Base-by-base conservation (phyloP, 371 early-diverging fungal genomes). In the Capillidium heterosporum region DNA sequence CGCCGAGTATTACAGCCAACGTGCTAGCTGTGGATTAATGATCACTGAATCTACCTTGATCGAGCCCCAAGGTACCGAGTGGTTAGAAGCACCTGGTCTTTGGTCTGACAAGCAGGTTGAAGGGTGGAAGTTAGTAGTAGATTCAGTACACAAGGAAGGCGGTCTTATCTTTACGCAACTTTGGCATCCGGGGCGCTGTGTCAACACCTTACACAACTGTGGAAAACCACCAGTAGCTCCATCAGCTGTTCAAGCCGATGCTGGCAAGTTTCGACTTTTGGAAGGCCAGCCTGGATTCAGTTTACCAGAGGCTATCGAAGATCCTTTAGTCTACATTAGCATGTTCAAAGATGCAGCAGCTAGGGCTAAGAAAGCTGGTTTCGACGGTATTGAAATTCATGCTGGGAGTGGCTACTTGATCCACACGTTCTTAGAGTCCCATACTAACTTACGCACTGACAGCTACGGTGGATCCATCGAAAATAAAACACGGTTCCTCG, bases 381-480 rank as follows among this genome's bases (percentile, higher is more conserved):
- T n/a, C n/a, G n/a, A n/a, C n/a, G n/a, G n/a, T n/a, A n/a, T n/a
- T n/a, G n/a, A n/a, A n/a, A n/a, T n/a, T n/a, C n/a, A n/a, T n/a
- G n/a, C n/a, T n/a, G n/a, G n/a, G n/a, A n/a, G n/a, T n/a, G n/a
- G n/a, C n/a, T n/a, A n/a, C n/a, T n/a, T n/a, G n/a, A n/a, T n/a
- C n/a, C 67, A 75, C 48, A 72, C 75, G 47, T 83, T 83, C 69
- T 53, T 75, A 26, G 65, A 66, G 29, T 69, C 61, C 0, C 26
- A 59, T n/a, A 57, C 61, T 44, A 84, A 82, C 60, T 39, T 60
- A 15, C 72, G 85, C 27, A 75, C 75, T 0, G 82, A 84, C 63
- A 60, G 61, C 19, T 84, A 78, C 60, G 74, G 74, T 35, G 76
- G 75, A 10, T 64, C 67, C 1, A 56, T 66, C 32, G 72, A 77